Conservation (phyloP, 176 grass and related monocot species). For the Melocanna baccifera region DNA sequence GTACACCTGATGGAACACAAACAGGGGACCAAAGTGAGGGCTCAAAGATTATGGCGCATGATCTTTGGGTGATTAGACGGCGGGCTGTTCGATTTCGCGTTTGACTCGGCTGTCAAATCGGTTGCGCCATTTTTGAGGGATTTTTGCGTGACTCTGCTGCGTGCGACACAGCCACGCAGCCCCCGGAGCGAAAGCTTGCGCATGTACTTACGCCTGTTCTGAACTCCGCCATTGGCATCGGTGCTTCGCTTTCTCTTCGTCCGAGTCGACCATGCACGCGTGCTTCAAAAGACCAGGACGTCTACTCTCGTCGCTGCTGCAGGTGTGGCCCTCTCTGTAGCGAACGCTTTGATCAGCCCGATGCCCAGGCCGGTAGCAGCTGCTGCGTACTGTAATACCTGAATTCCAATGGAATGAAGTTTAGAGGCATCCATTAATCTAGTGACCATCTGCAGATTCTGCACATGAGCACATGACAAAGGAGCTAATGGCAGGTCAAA, state of each 20-base stretch:
- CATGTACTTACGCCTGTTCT: background rate
- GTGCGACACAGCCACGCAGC: background rate
- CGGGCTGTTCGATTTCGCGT: background rate
- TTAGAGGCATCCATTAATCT: background rate
- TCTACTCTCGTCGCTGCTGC: background rate
- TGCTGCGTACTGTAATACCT: background rate
- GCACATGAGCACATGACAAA: background rate
- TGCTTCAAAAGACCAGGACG: slow-evolving; percentile 23
- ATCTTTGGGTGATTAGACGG: slow-evolving; percentile 13
- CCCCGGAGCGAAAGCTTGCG: background rate
- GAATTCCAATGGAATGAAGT: background rate
- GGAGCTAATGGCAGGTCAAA: background rate
- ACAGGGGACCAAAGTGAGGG: background rate
- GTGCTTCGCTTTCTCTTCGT: slow-evolving; percentile 36
- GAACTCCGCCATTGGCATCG: slow-evolving; percentile 22
- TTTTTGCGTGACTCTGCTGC: background rate
- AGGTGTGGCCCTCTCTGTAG: slow-evolving; percentile 3
- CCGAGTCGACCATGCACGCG: slow-evolving; percentile 32
- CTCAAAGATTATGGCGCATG: background rate
- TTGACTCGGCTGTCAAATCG: slow-evolving; percentile 28
- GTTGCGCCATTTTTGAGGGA: background rate
- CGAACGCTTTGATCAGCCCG: background rate
- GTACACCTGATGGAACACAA: background rate
- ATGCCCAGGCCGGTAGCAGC: background rate
- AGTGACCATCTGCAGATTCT: background rate